Base-by-base conservation (phyloP, 2,329 filamentous ascomycete species). In the Aspergillus fischeri region DNA sequence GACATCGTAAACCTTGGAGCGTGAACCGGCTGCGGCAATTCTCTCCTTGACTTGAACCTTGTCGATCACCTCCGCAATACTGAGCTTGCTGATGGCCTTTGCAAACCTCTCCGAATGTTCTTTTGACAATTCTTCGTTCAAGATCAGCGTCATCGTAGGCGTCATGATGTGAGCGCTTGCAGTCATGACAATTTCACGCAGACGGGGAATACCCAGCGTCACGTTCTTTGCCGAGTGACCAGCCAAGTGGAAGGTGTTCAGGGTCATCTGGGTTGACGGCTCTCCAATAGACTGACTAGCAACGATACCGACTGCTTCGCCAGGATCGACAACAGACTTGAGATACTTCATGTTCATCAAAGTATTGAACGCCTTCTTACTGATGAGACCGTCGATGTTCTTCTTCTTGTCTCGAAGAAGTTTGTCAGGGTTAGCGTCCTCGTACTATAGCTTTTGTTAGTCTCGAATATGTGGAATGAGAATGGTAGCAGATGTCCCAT, bases 221-320 rank as follows among this genome's bases (percentile, higher is more conserved):
- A 99, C 95, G 83, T 99, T 99, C 82, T 97, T 97, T 29, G 94
- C 89, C 21, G 94, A 92, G 80, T 97, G 93, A 70, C 94, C 94
- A 75, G 94, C 94, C 84, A 99, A 90, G 83, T 99, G 94, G 85
- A 99, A 99, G 28, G 95, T 99, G 78, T 99, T 99, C 55, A 99
- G 80, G 7, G 95, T 99, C 95, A 99, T 99, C 75, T 99, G 94
- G 10, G 94, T 99, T 2, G 92, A 97, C 8, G 95, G 94, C 72
- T 99, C 95, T 71, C 94, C 94, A 45, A 99, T 87, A 32, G 93
- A 97, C 76, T 99, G 94, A 9, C 92, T 92, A 52, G 95, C 95
- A 58, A 99, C 91, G 61, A 99, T 95, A 64, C 94, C 94, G 27
- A 99, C 92, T 27, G 94, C 93, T 78, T 99, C 95, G 49, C 94